Conservation (phyloP, 768 basidiomycete species). For the Agaricus bisporus region DNA sequence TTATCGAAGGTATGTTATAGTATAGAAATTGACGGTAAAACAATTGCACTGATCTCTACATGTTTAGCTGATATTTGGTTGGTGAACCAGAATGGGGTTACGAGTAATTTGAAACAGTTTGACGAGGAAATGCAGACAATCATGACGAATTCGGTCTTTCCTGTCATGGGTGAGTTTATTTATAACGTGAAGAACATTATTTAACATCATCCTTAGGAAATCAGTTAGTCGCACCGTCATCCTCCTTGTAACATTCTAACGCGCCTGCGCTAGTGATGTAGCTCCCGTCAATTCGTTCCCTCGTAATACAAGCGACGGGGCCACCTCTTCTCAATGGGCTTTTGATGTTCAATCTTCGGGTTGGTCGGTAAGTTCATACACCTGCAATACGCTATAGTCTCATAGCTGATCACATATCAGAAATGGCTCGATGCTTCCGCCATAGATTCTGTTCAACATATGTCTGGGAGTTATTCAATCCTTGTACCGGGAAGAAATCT, state of each 20-base stretch:
- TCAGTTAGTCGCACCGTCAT: conserved; percentile 29
- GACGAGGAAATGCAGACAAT: conserved; percentile 37
- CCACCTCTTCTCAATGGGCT: conserved; percentile 43
- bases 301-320: conserved; percentile 32
- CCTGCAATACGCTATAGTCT: not conserved
- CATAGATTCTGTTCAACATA: conserved; percentile 35
- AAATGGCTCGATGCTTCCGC: conserved; percentile 40
- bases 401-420: conserved; percentile 18
- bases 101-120: conserved; percentile 37
- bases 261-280: conserved; percentile 35
- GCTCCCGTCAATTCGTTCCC: conserved; percentile 57
- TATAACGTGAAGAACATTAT: not conserved
- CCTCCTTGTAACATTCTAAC: not conserved
- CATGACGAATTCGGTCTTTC: conserved; percentile 38
- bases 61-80: not conserved
- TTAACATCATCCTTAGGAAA: conserved; percentile 30
- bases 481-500: conserved; percentile 43
- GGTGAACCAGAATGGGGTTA: conserved; percentile 30
- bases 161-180: conserved; percentile 36
- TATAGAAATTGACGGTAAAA: not conserved
- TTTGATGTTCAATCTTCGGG: conserved; percentile 45
- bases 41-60: not conserved
- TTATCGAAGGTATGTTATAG: conserved; percentile 42
- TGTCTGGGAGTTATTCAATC: conserved; percentile 50
- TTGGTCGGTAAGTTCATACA: conserved; percentile 35